These are phyloP conservation scores for Xylariaceae sp. DNA, from an alignment of 2,329 filamentous ascomycete genomes.

Conservation along the genomic window DNA sequence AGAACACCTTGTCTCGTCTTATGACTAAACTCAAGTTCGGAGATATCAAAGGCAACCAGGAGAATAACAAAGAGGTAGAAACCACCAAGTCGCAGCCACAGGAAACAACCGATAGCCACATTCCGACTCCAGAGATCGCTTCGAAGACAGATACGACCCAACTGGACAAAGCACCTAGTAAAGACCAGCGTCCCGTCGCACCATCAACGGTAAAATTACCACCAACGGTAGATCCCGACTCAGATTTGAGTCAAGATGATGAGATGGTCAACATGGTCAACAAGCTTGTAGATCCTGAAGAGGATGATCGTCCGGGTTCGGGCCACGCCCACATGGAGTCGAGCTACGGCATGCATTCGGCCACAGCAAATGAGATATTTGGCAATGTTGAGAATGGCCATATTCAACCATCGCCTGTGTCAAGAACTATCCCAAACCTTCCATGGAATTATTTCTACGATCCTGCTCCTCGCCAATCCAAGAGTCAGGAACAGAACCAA, in stretches of 20 bases:
- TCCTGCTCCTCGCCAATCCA: slow-evolving; percentile 25
- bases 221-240: slow-evolving; percentile 19
- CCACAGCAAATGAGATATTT: slow-evolving; percentile 48
- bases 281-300: slow-evolving; percentile 32
- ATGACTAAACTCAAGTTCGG: slow-evolving; percentile 24
- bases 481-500: slow-evolving; percentile 23
- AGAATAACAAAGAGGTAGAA: slow-evolving; percentile 8
- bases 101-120: not conserved
- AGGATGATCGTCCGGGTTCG: slow-evolving; percentile 25
- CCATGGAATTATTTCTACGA: slow-evolving; percentile 48
- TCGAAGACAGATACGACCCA: not conserved
- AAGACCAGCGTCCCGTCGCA: slow-evolving; percentile 18
- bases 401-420: slow-evolving; percentile 31
- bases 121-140: not conserved
- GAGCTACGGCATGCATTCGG: slow-evolving; percentile 52
- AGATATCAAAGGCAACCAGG: slow-evolving; percentile 11
- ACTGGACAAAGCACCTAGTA: slow-evolving; percentile 4
- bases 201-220: slow-evolving; percentile 1
- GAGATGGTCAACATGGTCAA: slow-evolving; percentile 42
- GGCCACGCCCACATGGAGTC: slow-evolving; percentile 36
- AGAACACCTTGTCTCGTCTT: slow-evolving; percentile 23
- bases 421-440: slow-evolving; percentile 38
- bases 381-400: slow-evolving; percentile 36
- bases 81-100: not conserved
- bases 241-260: slow-evolving; percentile 31